Evolutionary conservation across 1,284 basidiomycete species (phyloP), one percentile per base, ranked within the genome.

Genomic region (Puccinia polysora): DNA sequence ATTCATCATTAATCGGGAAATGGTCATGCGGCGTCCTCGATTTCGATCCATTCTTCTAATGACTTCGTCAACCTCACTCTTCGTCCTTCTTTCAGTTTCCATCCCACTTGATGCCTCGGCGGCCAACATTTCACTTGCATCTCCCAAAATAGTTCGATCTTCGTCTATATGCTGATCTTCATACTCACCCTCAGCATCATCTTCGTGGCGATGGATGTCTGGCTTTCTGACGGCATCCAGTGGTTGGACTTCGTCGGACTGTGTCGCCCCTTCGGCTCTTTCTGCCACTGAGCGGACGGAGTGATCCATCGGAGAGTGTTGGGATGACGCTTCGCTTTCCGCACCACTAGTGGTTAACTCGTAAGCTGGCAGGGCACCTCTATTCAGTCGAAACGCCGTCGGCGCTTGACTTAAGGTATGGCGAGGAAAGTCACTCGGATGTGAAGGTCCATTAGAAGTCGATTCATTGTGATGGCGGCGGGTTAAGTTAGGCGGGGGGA

Each of bases 131-230:
- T 63, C 60, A 63, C 60, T 63, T 20, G 60, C 60, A 23, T 67
- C 64, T 38, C 64, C 64, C 12, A 67, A 30, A 23, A 67, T 56
- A 12, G 64, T 67, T 52, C 30, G 49, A 38, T 67, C 64, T 40
- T 67, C 64, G 28, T 67, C 64, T n/a, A n/a, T n/a, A 23, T 56
- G 47, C 32, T 49, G 36, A 3, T 49, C 60, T 59, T 59, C n/a
- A 10, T 47, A 20, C 25, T 49, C 40, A 20, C 1, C 14, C 25
- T 63, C 40, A n/a, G n/a, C n/a, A n/a, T n/a, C n/a, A n/a, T n/a
- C 32, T 34, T 56, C 53, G n/a, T 63, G 2, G 28, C 28, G 34
- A 25, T 30, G 15, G 23, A 10, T 63, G n/a, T n/a, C n/a, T n/a
- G n/a, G n/a, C n/a, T n/a, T n/a, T n/a, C n/a, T n/a, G n/a, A n/a